Base-by-base conservation (phyloP, 495 filamentous ascomycete species). In the Daldinia childiae region DNA sequence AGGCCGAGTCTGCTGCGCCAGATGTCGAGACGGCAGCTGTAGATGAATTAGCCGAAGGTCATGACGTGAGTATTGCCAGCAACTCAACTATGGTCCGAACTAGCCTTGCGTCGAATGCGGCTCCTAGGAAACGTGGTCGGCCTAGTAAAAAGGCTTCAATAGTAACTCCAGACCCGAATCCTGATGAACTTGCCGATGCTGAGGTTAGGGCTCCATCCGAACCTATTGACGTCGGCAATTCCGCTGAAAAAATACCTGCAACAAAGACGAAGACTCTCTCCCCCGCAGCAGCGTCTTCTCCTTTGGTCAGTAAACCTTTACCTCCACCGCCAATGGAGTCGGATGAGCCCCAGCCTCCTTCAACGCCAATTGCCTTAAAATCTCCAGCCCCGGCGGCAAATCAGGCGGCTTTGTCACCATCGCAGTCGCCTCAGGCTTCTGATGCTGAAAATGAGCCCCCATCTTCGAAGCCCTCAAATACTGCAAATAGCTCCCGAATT, bases 371-470 rank as follows among this genome's bases (percentile, higher is more conserved):
- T 1, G 57, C 72, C 21, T 32, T 62, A n/a, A 54, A 67, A 24
- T 74, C 75, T 0, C 75, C 80, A 6, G 74, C 78, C 6, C 70
- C 72, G 11, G 73, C 72, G 15, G 79, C 79, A 19, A 78, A 78
- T 59, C 83, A 83, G 62, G 75, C 81, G 1, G 64, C 65, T 1
- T 27, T 80, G 4, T 83, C 86, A 1, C 88, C 88, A 5, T 89
- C 89, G 1, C 84, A 85, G 52, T 91, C 92, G 9, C 89, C 90
- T 0, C 91, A 93, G 66, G 89, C 91, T 4, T 93, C 92, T n/a
- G 89, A 94, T 79, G 91, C 90, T 1, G 92, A 94, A 74, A 94
- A 94, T 69, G 88, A 86, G 17, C 91, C 91, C 0, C 92, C 91
- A 3, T 90, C 89, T 1, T 87, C 89, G 4, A 87, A 84, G 59